phyloP scores from a whole-genome alignment of 2,329 filamentous ascomycete genomes.

The Pseudogymnoascus sp. region DNA sequence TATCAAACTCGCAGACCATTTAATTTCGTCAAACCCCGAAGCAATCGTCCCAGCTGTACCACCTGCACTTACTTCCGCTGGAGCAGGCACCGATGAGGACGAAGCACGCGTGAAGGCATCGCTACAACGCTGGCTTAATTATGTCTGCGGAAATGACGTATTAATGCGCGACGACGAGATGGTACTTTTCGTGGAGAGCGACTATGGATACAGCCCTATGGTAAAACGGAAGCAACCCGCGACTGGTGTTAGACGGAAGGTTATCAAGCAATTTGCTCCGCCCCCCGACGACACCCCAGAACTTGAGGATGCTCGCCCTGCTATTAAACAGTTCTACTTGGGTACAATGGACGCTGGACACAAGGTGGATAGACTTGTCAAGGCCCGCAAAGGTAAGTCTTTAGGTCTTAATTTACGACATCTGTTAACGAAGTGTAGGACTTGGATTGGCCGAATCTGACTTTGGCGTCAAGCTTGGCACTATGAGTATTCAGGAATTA shows the following conservation, averaged over 20 bases:
- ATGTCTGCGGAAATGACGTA: conserved; percentile 83
- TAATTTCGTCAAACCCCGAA: conserved; percentile 96
- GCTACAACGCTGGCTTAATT: conserved; percentile 92
- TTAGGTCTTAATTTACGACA: conserved; percentile 12
- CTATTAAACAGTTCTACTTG: conserved; percentile 93
- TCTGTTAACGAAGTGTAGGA: conserved; percentile 46
- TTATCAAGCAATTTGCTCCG: conserved; percentile 96
- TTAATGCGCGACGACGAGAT: conserved; percentile 95
- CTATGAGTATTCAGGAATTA: conserved; percentile 82
- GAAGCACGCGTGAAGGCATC: conserved; percentile 80
- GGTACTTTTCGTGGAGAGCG: conserved; percentile 96
- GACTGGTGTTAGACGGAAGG: conserved; percentile 87
- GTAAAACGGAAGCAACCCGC: conserved; percentile 94
- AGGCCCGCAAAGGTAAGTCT: conserved; percentile 71
- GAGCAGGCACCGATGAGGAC: conserved; percentile 92
- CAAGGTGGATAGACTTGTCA: conserved; percentile 91
- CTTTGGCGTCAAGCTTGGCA: conserved; percentile 80
- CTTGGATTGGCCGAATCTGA: conserved; percentile 88
- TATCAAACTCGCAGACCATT: conserved; percentile 86
- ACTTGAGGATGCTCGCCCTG: conserved; percentile 76
- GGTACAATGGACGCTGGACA: conserved; percentile 95
- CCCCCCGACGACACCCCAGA: conserved; percentile 96
- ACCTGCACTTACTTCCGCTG: conserved; percentile 87
- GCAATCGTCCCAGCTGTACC: conserved; percentile 90
- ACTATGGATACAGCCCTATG: conserved; percentile 95